Base-by-base conservation (phyloP, 768 basidiomycete species). In the Lactarius deliciosus region DNA sequence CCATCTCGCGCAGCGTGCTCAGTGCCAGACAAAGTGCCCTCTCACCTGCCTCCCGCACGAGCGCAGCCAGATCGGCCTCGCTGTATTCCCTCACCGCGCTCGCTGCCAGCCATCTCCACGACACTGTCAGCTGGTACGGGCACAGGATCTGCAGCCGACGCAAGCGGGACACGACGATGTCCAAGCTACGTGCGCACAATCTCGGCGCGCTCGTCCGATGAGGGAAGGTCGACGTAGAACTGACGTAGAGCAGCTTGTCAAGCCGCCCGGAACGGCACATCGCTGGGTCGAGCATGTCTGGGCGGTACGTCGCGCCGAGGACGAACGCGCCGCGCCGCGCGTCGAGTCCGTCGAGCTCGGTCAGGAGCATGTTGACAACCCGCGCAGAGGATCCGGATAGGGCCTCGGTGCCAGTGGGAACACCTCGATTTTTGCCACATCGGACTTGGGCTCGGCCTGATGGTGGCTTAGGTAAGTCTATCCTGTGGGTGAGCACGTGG, bases 231-330 rank as follows among this genome's bases (percentile, higher is more conserved):
- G 72, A 97, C 94, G 72, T 95, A 98, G 53, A 97, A n/a, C n/a
- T n/a, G n/a, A n/a, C n/a, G n/a, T n/a, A n/a, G n/a, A n/a, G 82
- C 5, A 96, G 83, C 75, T 97, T 97, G 79, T 97, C 96, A 13
- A 98, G 83, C 11, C 96, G 85, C 0, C 96, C 95, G 0, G 96
- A 95, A 20, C 95, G 90, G 62, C 94, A 92, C 94, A 96, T 96
- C 8, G 96, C 95, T 0, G 95, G 95, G 74, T 28, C 28, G 28
- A 28, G 28, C 28, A 28, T 28, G 28, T 28, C 28, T 28, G 28
- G 28, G 28, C 28, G 82, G 76, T 97, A 97, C 36, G 94, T 97
- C 9, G 96, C 96, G 0, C 91, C 95, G 65, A 97, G 93, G 53
- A 98, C 94, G 72, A 94, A 96, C 65, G 96, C 94, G 47, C 85